Conservation (phyloP, 2,329 filamentous ascomycete genomes). For the Colletotrichum sp. region DNA sequence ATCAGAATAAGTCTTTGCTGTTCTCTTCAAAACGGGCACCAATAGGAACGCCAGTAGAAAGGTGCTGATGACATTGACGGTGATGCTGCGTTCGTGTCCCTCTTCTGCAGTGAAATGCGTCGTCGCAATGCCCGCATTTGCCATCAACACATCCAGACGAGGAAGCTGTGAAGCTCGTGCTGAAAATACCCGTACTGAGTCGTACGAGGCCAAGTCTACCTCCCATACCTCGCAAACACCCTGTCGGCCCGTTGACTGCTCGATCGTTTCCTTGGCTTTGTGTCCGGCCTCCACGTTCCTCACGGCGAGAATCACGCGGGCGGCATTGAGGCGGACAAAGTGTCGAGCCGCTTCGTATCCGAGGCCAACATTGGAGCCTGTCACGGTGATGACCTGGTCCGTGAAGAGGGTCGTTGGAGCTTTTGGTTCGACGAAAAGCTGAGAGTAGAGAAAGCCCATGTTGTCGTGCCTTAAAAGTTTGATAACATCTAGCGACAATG, state of each 20-base stretch:
- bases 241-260: neutral
- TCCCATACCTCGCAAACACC: neutral
- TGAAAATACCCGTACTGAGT: neutral
- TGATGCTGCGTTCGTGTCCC: neutral
- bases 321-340: neutral
- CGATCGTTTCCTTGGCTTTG: neutral
- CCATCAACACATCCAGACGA: neutral
- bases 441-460: neutral
- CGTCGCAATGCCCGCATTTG: neutral
- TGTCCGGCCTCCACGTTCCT: neutral
- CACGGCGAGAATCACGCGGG: neutral
- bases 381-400: neutral
- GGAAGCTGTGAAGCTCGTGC: neutral
- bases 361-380: neutral
- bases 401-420: accelerated
- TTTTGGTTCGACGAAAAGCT: neutral
- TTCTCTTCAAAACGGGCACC: neutral
- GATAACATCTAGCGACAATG: accelerated
- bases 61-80: neutral
- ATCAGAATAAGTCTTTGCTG: neutral
- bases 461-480: neutral
- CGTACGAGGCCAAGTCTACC: neutral
- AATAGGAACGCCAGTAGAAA: neutral
- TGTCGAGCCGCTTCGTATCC: neutral
- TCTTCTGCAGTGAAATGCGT: neutral